phyloP scores from a whole-genome alignment of 805 yeast genomes.

The Kuraishia hungarica region DNA sequence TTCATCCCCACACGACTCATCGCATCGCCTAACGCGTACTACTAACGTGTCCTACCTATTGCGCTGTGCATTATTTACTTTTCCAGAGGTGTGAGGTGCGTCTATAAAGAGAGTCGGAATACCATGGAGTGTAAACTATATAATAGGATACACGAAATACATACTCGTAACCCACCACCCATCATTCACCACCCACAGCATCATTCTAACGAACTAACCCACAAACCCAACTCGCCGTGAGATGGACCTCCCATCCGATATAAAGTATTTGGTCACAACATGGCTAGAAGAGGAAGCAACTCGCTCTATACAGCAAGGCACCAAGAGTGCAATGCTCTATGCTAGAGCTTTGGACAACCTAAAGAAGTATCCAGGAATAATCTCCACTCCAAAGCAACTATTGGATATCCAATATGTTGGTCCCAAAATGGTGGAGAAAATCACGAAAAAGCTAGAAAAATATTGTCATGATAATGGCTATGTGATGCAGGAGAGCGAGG shows the following conservation, averaged over 20 bases:
- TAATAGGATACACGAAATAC: too few relatives aligned
- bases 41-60: not conserved
- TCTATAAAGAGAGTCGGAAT: not conserved
- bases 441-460: conserved; percentile 35
- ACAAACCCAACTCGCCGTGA: too few relatives aligned
- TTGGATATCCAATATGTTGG: conserved; percentile 62
- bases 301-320: conserved; percentile 36
- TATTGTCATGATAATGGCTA: conserved; percentile 53
- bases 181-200: too few relatives aligned
- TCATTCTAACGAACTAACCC: too few relatives aligned
- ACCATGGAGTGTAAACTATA: not conserved
- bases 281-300: conserved; percentile 53
- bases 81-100: not conserved
- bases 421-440: conserved; percentile 46
- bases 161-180: too few relatives aligned
- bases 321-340: conserved; percentile 45
- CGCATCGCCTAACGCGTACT: not conserved
- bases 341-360: conserved; percentile 49
- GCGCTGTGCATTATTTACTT: not conserved
- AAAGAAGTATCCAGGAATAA: conserved; percentile 30
- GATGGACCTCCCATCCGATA: conserved; percentile 36
- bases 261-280: conserved; percentile 40
- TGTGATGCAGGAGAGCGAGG: conserved; percentile 1
- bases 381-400: conserved; percentile 51
- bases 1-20: not conserved